These are phyloP conservation scores for Pseudogymnoascus sp. DNA, from an alignment of 2,329 filamentous ascomycete genomes.

Conservation along the genomic window DNA sequence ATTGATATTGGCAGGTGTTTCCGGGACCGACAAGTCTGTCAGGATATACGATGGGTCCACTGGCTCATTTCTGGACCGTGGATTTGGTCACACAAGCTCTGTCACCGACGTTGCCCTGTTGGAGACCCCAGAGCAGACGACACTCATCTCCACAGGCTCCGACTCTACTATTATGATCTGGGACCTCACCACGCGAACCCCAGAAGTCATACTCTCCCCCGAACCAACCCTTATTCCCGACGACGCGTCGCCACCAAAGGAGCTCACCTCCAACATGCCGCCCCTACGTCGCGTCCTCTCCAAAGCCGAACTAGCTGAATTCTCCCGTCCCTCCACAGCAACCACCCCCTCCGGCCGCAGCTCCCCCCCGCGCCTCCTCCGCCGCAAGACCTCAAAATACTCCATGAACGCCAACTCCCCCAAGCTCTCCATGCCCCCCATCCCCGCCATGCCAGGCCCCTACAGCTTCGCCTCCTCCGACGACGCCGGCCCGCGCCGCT, in stretches of 20 bases:
- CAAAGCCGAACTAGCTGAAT: constrained; percentile 76
- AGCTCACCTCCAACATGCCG: constrained; percentile 49
- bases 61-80: constrained; percentile 71
- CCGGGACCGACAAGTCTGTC: constrained; percentile 92
- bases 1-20: constrained; percentile 73
- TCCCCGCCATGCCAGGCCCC: constrained; percentile 16
- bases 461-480: constrained; percentile 22
- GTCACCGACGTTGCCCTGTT: constrained; percentile 77
- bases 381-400: constrained; percentile 45
- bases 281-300: constrained; percentile 81
- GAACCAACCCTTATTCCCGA: constrained; percentile 17
- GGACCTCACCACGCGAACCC: constrained; percentile 23
- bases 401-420: constrained; percentile 43
- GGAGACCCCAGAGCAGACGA: constrained; percentile 44
- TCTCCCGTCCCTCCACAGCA: constrained; percentile 46
- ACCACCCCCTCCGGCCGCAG: constrained; percentile 35
- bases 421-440: constrained; percentile 30
- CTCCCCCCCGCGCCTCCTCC: constrained; percentile 47
- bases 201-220: constrained; percentile 16
- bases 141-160: constrained; percentile 64
- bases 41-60: constrained; percentile 75
- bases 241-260: constrained; percentile 35
- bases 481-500: constrained; percentile 23
- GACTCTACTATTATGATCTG: constrained; percentile 82
- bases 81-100: constrained; percentile 92